A percentile compares a stretch with the other conserved stretches of the same genome.
Conservation (phyloP, 192 early-diverging fungal genomes). For the Coemansia sp. region DNA sequence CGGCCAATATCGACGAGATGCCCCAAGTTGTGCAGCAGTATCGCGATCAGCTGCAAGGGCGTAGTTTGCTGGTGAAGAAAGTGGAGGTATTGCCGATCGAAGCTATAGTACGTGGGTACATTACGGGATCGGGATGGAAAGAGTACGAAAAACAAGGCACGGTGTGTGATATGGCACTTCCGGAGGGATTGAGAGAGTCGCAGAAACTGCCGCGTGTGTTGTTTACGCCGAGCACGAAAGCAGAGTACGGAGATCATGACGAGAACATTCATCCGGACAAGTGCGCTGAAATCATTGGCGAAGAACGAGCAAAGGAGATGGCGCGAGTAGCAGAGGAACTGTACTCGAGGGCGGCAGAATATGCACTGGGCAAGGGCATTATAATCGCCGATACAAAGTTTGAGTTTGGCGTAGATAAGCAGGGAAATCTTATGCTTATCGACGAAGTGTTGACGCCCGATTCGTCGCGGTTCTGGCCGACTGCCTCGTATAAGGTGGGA, state of each 20-base stretch:
- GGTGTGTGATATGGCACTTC: conserved; percentile 88
- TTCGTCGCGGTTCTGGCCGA: conserved; percentile 98
- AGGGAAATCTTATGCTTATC: conserved; percentile 78
- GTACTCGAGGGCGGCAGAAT: conserved; percentile 81
- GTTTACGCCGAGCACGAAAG: conserved; percentile 99
- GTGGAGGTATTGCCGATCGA: conserved; percentile 92
- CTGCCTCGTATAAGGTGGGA: conserved; percentile 74
- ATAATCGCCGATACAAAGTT: conserved; percentile 99
- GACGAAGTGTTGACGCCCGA: conserved; percentile 99
- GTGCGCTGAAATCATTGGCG: conserved; percentile 82
- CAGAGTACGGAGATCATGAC: conserved; percentile 97
- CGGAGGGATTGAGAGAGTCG: conserved; percentile 76
- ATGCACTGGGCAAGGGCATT: conserved; percentile 80
- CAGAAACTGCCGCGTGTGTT: conserved; percentile 77
- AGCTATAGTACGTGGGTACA: conserved; percentile 97
- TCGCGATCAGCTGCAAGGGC: conserved; percentile 79
- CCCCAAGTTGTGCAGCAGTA: conserved; percentile 84
- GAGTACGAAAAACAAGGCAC: conserved; percentile 93
- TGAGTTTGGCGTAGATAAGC: conserved; percentile 92
- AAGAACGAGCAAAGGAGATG: conserved; percentile 71
- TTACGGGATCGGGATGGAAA: conserved; percentile 93
- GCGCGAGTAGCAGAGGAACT: conserved; percentile 69
- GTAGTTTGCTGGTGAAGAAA: conserved; percentile 89
- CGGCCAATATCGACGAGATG: conserved; percentile 90
- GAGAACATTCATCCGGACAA: conserved; percentile 97